Percentiles rank a stretch among this genome's conserved stretches.
These are phyloP conservation scores for Boletus albobrunnescens DNA, from an alignment of 1,284 basidiomycete species.

Conservation along the genomic window DNA sequence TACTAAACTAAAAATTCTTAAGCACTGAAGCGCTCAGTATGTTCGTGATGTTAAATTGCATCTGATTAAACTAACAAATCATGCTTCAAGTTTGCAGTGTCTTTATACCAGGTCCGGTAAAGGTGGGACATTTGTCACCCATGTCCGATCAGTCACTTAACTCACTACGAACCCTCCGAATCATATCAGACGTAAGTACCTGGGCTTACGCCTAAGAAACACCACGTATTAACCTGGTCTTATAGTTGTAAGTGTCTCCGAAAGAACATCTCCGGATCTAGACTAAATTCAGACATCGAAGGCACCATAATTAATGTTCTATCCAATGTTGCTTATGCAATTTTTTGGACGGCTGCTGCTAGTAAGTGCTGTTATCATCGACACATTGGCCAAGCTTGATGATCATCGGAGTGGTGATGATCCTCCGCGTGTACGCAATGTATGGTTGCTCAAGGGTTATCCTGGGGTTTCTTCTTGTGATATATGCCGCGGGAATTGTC, in stretches of 20 bases:
- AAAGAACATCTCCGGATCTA: not conserved
- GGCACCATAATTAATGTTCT: not conserved
- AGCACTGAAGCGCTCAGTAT: not conserved
- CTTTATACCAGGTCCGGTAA: not conserved
- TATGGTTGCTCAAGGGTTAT: not conserved
- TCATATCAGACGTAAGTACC: not conserved
- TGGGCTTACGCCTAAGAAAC: not conserved
- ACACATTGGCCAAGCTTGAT: not conserved
- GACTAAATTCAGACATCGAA: not conserved
- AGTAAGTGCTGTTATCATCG: not conserved
- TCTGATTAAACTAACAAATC: not conserved
- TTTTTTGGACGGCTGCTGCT: not conserved
- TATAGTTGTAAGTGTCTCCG: constrained; percentile 3
- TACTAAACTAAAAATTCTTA: not conserved
- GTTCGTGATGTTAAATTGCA: not conserved
- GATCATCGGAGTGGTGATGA: not conserved
- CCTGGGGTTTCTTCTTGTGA: not conserved
- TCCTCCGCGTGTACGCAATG: not conserved
- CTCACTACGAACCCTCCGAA: not conserved
- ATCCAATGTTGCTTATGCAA: not conserved
- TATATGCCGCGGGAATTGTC: not conserved
- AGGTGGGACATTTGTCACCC: not conserved
- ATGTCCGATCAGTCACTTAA: too few relatives aligned
- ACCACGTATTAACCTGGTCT: not conserved
- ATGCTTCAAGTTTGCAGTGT: not conserved